Conservation (phyloP, 768 basidiomycete genomes). For the Rhizopogon vulgaris region DNA sequence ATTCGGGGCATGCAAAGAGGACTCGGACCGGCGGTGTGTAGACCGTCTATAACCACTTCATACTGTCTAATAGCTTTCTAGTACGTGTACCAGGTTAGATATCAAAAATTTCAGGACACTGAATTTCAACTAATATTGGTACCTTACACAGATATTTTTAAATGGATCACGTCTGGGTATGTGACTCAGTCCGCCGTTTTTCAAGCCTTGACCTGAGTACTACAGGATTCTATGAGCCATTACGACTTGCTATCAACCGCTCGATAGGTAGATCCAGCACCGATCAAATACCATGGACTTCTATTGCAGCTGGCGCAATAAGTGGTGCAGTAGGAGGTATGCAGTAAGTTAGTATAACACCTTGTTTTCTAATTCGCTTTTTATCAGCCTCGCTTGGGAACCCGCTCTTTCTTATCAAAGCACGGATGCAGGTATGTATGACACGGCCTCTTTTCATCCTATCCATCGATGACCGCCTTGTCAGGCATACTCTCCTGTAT, state of each 20-base stretch:
- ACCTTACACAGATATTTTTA: constrained; percentile 60
- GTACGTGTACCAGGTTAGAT: constrained; percentile 87
- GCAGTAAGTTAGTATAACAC: not conserved
- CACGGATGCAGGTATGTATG: constrained; percentile 80
- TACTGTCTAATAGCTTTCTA: constrained; percentile 24
- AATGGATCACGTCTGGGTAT: constrained; percentile 87
- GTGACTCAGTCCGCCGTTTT: not conserved
- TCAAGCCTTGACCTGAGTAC: constrained; percentile 6
- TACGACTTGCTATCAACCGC: constrained; percentile 66
- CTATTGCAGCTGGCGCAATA: constrained; percentile 78
- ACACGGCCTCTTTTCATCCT: not conserved
- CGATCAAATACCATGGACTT: constrained; percentile 69
- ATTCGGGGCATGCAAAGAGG: constrained; percentile 91
- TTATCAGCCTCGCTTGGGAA: constrained; percentile 68
- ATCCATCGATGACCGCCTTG: not conserved
- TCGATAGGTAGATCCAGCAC: constrained; percentile 56
- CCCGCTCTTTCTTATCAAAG: constrained; percentile 92
- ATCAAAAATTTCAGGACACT: too few species aligned
- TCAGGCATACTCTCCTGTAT: constrained; percentile 88
- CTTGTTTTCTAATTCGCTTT: not conserved
- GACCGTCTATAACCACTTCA: constrained; percentile 4
- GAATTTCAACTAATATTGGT: not conserved
- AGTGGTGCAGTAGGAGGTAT: constrained; percentile 89
- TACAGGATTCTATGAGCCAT: constrained; percentile 91
- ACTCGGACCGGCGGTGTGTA: constrained; percentile 75